Evolutionary conservation across 2,329 filamentous ascomycete species (phyloP), one percentile per base, ranked within the genome.

Genomic region (Beauveria sp.): DNA sequence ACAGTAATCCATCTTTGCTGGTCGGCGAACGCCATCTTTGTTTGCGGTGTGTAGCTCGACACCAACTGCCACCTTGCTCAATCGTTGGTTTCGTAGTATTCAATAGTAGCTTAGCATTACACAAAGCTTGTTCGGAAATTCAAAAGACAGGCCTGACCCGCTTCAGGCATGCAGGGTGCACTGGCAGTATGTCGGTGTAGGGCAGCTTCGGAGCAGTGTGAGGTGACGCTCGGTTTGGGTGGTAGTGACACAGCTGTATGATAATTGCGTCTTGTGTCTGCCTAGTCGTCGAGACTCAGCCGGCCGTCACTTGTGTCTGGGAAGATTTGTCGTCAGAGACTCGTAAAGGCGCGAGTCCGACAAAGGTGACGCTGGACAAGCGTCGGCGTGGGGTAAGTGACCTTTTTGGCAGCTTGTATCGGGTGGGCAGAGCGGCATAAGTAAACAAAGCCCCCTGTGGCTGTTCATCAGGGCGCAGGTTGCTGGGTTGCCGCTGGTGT

Each of bases 1-100:
- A 96, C 92, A 72, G 81, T 86, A 69, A 88, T 82, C 86, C 86
- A 88, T 73, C 81, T 79, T 74, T 87, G 83, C 75, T 87, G 83
- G 72, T 86, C 83, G 66, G 81, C 76, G 73, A 79, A 85, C 62
- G 83, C 84, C 85, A 87, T 88, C 74, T 78, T 86, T 20, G 26
- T 26, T 26, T 28, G 34, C 51, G 5, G 14, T 6, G 14, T 50
- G 22, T 47, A 24, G 58, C 58, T 40, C 22, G 43, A 47, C 28
- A 34, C 58, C 51, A 55, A 16, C 58, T 26, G 58, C 47, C 49
- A 38, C 40, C 38, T 53, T n/a, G 7, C 24, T 60, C 50, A 52
- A 16, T 58, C 40, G 49, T 45, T 7, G 9, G n/a, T 47, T 58
- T 24, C 16, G 40, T 20, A 47, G 20, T 5, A 14, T 46, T 28